phyloP scores from a whole-genome alignment of 75 land plant species.

The Picea glauca region DNA sequence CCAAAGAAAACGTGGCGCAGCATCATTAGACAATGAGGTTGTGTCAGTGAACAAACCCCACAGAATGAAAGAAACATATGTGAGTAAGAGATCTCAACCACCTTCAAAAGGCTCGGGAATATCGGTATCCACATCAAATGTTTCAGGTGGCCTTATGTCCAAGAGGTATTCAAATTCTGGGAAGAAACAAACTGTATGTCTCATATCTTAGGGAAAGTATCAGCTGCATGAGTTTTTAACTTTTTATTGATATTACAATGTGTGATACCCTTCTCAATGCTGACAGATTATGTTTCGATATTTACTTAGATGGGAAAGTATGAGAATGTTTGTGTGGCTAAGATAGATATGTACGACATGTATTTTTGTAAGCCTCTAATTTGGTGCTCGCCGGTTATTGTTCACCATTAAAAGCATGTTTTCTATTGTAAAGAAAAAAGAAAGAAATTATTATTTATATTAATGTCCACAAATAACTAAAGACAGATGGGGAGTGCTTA shows the following conservation, averaged over 20 bases:
- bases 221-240: not conserved
- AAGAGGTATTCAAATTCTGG: slow-evolving; percentile 53
- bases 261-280: not conserved
- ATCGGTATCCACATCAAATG: slow-evolving; percentile 14
- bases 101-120: slow-evolving; percentile 30
- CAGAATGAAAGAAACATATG: not conserved
- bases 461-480: no score
- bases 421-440: not conserved
- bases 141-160: slow-evolving; percentile 36
- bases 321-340: no score
- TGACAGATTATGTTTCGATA: not conserved
- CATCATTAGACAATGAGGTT: slow-evolving; percentile 24
- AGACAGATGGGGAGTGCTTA: no score
- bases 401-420: not conserved
- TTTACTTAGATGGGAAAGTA: not conserved
- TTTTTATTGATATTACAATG: not conserved
- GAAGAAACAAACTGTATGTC: slow-evolving; percentile 41
- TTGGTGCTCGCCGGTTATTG: not conserved
- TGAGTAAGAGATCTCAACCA: slow-evolving; percentile 21
- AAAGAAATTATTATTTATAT: no score
- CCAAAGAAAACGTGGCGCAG: slow-evolving; percentile 42
- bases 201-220: not conserved
- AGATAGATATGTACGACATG: not conserved
- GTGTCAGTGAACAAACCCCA: not conserved
- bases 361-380: not conserved